A percentile compares a stretch with the other conserved stretches of the same genome.
Conservation (phyloP, 2,329 filamentous ascomycete genomes). For the Emericellopsis cladophorae region DNA sequence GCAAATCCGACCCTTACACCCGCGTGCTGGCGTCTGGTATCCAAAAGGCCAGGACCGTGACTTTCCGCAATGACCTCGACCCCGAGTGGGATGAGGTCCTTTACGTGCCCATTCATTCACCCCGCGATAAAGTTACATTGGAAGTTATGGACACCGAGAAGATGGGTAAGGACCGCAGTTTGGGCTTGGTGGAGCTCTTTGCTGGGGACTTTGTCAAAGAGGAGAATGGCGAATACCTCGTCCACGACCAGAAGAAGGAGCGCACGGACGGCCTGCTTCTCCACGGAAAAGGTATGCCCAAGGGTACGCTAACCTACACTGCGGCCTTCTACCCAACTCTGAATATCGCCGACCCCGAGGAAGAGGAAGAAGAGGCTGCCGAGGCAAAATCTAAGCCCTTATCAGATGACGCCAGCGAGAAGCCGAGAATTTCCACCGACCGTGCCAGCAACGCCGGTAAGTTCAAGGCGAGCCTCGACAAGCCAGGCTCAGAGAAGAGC, state of each 20-base stretch:
- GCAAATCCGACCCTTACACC: constrained; percentile 93
- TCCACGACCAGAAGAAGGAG: constrained; percentile 62
- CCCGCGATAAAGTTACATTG: constrained; percentile 70
- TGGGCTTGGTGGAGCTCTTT: constrained; percentile 69
- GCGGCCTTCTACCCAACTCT: constrained; percentile 83
- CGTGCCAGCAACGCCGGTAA: constrained; percentile 25
- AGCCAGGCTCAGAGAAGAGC: constrained; percentile 9
- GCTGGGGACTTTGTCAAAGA: constrained; percentile 70
- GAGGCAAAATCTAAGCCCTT: constrained; percentile 16
- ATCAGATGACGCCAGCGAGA: constrained; percentile 1
- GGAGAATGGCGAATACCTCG: constrained; percentile 69
- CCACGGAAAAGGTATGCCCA: constrained; percentile 58
- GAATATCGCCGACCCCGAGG: constrained; percentile 77
- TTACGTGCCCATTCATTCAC: constrained; percentile 80
- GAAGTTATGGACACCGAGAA: constrained; percentile 97
- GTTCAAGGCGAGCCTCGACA: constrained; percentile 24
- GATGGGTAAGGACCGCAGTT: constrained; percentile 76
- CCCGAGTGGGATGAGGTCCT: constrained; percentile 94
- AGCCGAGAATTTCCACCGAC: constrained; percentile 3
- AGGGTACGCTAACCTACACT: constrained; percentile 73
- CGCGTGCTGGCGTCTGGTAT: constrained; percentile 82
- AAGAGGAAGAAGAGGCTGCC: constrained; percentile 34
- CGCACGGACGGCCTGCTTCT: constrained; percentile 59
- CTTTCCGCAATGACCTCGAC: constrained; percentile 89
- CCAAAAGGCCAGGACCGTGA: constrained; percentile 84